These are phyloP conservation scores for Cornus florida DNA, from an alignment of 148 eudicot species.

Conservation along the genomic window DNA sequence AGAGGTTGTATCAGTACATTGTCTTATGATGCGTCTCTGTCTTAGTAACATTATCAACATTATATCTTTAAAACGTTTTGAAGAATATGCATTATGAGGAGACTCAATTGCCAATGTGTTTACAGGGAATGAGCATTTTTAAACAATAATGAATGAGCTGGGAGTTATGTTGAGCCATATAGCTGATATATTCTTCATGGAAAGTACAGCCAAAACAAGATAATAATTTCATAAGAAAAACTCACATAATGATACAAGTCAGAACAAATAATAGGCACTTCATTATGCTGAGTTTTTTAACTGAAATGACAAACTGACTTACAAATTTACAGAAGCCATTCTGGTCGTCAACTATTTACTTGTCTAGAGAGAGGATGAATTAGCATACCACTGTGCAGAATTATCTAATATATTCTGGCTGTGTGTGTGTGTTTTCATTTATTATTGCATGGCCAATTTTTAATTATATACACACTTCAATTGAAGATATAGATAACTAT, in stretches of 20 bases:
- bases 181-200: background rate
- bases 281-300: background rate
- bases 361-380: background rate
- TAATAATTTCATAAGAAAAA: background rate
- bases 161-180: background rate
- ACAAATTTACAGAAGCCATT: background rate
- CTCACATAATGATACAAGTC: background rate
- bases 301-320: background rate
- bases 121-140: background rate
- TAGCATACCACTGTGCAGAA: background rate
- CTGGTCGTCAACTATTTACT: background rate
- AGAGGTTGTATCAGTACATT: background rate
- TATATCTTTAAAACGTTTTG: background rate
- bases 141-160: background rate
- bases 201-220: slow-evolving; percentile 1
- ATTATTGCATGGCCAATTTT: background rate
- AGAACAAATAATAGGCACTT: background rate
- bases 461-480: background rate
- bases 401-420: background rate
- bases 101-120: background rate
- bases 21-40: background rate
- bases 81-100: background rate
- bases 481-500: background rate
- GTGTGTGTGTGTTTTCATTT: background rate
- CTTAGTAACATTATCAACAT: background rate